phyloP scores from a whole-genome alignment of 1,284 basidiomycete genomes.

The Neonothopanus nambi region DNA sequence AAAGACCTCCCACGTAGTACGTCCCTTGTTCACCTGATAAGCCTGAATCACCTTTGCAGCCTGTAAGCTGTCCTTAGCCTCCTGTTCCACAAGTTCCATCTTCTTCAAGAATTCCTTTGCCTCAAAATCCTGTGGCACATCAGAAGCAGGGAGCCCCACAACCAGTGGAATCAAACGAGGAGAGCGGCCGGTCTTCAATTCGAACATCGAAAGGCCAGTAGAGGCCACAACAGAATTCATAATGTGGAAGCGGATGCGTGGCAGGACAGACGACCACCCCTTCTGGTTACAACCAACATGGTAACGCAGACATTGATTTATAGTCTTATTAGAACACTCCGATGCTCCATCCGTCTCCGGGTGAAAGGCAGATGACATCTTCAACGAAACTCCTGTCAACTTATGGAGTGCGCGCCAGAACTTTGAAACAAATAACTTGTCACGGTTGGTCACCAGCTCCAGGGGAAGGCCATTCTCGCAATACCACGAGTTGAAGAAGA shows the following conservation, averaged over 20 bases:
- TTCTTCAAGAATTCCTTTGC: background rate
- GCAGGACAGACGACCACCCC: conserved; percentile 35
- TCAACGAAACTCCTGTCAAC: conserved; percentile 9
- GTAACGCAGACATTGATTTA: conserved; percentile 33
- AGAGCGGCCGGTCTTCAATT: conserved; percentile 22
- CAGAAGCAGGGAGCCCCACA: background rate
- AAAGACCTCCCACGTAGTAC: background rate
- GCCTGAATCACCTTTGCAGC: conserved; percentile 8
- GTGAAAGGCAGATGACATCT: conserved; percentile 22
- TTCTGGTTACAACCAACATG: conserved; percentile 34
- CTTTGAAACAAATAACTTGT: conserved; percentile 28
- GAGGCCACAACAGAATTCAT: too few relatives aligned
- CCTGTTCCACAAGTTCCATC: background rate
- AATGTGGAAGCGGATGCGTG: conserved; percentile 35
- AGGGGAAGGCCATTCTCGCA: conserved; percentile 32
- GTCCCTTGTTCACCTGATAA: background rate
- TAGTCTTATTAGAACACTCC: conserved; percentile 34
- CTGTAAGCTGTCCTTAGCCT: background rate
- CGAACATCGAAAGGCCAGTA: conserved; percentile 36
- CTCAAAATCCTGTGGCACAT: background rate
- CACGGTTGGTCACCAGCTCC: conserved; percentile 27
- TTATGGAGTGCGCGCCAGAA: conserved; percentile 21
- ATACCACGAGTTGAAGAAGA: conserved; percentile 25
- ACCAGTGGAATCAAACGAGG: conserved; percentile 30
- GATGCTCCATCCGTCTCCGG: conserved; percentile 30